Base-by-base conservation (phyloP, 495 filamentous ascomycete species). In the Annulohypoxylon maeteangense region DNA sequence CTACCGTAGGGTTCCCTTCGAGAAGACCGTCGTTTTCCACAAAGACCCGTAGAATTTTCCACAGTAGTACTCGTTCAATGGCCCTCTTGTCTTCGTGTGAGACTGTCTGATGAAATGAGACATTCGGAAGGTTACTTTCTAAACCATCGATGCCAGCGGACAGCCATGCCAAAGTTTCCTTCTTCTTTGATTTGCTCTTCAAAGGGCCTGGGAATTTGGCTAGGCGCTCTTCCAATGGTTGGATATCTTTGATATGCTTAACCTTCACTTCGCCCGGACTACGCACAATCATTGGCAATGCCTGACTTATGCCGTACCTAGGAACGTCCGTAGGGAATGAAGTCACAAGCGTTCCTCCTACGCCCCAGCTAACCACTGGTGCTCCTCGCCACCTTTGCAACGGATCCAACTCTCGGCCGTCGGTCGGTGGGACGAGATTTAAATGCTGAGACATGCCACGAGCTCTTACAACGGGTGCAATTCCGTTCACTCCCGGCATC, bases 311-410 rank as follows among this genome's bases (percentile, higher is more conserved):
- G 50, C 88, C 88, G 79, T 98, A 98, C 25, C 94, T 88, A 8
- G 94, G 95, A 32, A 95, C 88, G 65, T 96, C 90, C 67, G 91
- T 92, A 0, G 96, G 96, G 73, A 98, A 98, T 71, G 89, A 93
- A 4, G 92, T 92, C 29, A 94, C 86, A 23, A 97, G 80, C 3
- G 86, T 86, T 8, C 96, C 96, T 47, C 93, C 95, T 58, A 97
- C 90, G 0, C 93, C 94, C 88, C 97, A 98, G 3, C 87, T 86
- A 72, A 98, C 88, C 7, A 97, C 87, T 0, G 95, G 96, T 14
- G 87, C 86, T 7, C 95, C 95, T 79, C 91, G 91, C 95, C 95
- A 99, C 70, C 96, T 86, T 70, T 93, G 84, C 3, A 98, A 82
- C 14, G 88, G 87, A 79, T 99, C 95, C 8, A 84, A 75, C 64